Percentiles rank a stretch among this genome's conserved stretches.
phyloP scores from a whole-genome alignment of 2,329 filamentous ascomycete genomes.

The Colletotrichum tropicale region DNA sequence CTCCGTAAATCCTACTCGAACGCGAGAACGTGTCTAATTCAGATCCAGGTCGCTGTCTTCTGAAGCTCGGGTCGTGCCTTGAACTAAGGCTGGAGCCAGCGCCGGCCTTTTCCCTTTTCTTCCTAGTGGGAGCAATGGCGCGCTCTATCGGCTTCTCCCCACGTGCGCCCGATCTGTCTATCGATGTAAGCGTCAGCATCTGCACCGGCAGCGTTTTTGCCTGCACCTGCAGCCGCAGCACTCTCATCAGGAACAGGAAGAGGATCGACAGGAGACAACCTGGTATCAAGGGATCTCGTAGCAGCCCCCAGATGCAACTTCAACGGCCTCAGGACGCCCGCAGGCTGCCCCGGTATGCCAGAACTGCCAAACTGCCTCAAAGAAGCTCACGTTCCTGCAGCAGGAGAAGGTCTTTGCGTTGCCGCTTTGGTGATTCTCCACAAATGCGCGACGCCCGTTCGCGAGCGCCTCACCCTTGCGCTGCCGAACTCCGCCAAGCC shows the following conservation, averaged over 20 bases:
- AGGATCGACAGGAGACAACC: neutral
- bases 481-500: slow-evolving; percentile 1
- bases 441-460: slow-evolving; percentile 12
- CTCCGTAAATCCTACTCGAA: neutral
- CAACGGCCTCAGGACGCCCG: neutral
- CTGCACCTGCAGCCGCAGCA: neutral
- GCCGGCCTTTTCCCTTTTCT: neutral
- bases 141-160: neutral
- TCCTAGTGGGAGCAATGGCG: neutral
- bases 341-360: neutral
- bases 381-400: neutral
- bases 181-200: neutral
- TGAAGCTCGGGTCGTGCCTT: neutral
- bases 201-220: neutral
- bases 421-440: slow-evolving; percentile 3
- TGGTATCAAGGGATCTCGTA: neutral
- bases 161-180: neutral
- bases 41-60: neutral
- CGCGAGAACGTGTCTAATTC: neutral
- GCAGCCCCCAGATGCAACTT: neutral
- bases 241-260: neutral
- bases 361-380: neutral
- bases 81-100: neutral
- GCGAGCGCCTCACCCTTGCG: neutral
- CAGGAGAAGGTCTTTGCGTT: neutral